Conservation (phyloP, 768 basidiomycete genomes). For the Macrolepiota albuminosa region DNA sequence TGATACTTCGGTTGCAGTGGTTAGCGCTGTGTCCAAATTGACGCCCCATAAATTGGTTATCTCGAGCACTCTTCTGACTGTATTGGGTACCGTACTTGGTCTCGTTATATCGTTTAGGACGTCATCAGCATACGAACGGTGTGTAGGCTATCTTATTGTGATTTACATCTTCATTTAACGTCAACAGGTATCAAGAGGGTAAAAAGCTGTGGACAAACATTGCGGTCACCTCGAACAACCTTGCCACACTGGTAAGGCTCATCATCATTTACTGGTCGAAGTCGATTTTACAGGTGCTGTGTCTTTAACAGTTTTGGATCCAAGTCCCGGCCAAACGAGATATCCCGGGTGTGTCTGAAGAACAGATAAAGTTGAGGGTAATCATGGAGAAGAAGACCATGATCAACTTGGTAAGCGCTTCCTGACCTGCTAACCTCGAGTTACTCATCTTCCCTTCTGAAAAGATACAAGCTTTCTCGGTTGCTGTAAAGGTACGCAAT, state of each 20-base stretch:
- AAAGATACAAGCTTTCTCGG: too few relatives aligned
- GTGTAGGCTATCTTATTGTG: slow-evolving; percentile 13
- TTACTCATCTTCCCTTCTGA: too few relatives aligned
- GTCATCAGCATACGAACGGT: slow-evolving; percentile 67
- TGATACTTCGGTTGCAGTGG: slow-evolving; percentile 36
- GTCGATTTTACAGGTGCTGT: neutral
- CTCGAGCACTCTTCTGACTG: slow-evolving; percentile 54
- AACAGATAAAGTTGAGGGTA: slow-evolving; percentile 34
- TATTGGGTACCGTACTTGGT: slow-evolving; percentile 71
- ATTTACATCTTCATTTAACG: neutral
- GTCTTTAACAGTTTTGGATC: slow-evolving; percentile 43
- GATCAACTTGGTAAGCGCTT: too few relatives aligned
- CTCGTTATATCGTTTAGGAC: slow-evolving; percentile 70
- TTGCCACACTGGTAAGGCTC: slow-evolving; percentile 51
- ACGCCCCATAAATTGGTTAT: slow-evolving; percentile 46
- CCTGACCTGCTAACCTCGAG: too few relatives aligned
- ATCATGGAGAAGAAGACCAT: neutral
- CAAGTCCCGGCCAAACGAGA: slow-evolving; percentile 44
- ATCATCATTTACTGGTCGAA: neutral
- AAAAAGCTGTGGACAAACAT: slow-evolving; percentile 69
- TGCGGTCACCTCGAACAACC: slow-evolving; percentile 47
- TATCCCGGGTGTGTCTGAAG: slow-evolving; percentile 24
- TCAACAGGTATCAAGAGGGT: slow-evolving; percentile 57
- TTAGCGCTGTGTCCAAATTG: slow-evolving; percentile 46
- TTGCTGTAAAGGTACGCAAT: too few relatives aligned